phyloP scores from a whole-genome alignment of 2,329 filamentous ascomycete species.

The Paecilomyces dactylethromorphus region DNA sequence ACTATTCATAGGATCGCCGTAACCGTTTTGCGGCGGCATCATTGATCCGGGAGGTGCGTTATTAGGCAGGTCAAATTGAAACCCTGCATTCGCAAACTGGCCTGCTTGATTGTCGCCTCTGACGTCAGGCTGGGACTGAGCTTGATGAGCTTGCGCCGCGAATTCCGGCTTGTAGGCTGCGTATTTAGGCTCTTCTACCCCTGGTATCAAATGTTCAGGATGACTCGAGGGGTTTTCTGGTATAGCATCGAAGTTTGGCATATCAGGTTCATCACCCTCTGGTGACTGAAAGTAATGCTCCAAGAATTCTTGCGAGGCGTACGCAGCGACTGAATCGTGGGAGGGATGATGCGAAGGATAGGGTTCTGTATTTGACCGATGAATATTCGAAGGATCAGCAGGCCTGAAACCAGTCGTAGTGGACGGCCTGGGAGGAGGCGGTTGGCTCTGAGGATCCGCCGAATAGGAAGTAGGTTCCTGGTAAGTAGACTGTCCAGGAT shows the following conservation, averaged over 20 bases:
- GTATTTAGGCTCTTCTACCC: slow-evolving; percentile 29
- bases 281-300: slow-evolving; percentile 48
- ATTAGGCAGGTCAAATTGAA: slow-evolving; percentile 65
- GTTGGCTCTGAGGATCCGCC: slow-evolving; percentile 1
- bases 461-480: slow-evolving; percentile 15
- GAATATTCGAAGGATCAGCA: background rate
- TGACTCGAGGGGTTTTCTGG: slow-evolving; percentile 14
- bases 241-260: slow-evolving; percentile 58
- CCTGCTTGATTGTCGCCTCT: slow-evolving; percentile 16
- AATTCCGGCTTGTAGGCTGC: slow-evolving; percentile 28
- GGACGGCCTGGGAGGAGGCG: slow-evolving; percentile 16
- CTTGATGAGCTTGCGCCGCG: slow-evolving; percentile 18
- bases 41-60: slow-evolving; percentile 10
- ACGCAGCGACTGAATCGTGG: background rate
- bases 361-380: background rate
- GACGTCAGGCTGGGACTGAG: slow-evolving; percentile 45
- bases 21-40: slow-evolving; percentile 11
- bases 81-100: slow-evolving; percentile 46
- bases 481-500: slow-evolving; percentile 29
- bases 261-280: slow-evolving; percentile 46
- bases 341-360: background rate
- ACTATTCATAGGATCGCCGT: slow-evolving; percentile 12
- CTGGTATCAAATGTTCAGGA: slow-evolving; percentile 15
- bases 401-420: slow-evolving; percentile 15
- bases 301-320: slow-evolving; percentile 35